Percentiles rank a stretch among this genome's conserved stretches.
These are phyloP conservation scores for Ophiostoma piceae DNA, from an alignment of 2,329 filamentous ascomycete genomes.

Conservation along the genomic window DNA sequence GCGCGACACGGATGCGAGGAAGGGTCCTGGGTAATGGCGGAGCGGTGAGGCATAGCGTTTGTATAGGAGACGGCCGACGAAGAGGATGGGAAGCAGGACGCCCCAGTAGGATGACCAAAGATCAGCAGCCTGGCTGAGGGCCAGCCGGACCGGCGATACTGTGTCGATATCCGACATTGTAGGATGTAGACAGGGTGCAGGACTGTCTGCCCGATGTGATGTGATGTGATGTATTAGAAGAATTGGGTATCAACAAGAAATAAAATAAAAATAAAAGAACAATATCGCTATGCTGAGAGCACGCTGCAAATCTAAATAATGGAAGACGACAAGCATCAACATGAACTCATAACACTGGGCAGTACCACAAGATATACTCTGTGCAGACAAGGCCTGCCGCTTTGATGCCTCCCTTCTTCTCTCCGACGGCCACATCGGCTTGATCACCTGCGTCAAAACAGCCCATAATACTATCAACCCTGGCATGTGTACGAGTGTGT, in stretches of 20 bases:
- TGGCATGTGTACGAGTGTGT: background rate
- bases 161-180: constrained; percentile 18
- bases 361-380: background rate
- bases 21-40: constrained; percentile 36
- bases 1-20: constrained; percentile 35
- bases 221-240: background rate
- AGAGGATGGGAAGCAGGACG: constrained; percentile 29
- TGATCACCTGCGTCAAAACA: constrained; percentile 10
- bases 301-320: background rate
- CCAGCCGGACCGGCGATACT: constrained; percentile 29
- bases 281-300: background rate
- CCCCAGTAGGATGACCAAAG: constrained; percentile 33
- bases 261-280: background rate
- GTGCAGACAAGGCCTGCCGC: background rate
- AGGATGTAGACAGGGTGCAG: background rate
- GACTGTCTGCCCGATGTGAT: background rate
- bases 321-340: background rate
- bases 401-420: background rate
- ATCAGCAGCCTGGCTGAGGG: constrained; percentile 27
- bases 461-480: background rate
- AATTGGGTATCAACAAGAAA: no score
- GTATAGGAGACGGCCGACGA: constrained; percentile 32
- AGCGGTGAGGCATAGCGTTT: constrained; percentile 36
- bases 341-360: background rate
- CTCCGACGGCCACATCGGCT: constrained; percentile 11